phyloP scores from a whole-genome alignment of 257 asterid genomes.

The Penstemon barbatus region DNA sequence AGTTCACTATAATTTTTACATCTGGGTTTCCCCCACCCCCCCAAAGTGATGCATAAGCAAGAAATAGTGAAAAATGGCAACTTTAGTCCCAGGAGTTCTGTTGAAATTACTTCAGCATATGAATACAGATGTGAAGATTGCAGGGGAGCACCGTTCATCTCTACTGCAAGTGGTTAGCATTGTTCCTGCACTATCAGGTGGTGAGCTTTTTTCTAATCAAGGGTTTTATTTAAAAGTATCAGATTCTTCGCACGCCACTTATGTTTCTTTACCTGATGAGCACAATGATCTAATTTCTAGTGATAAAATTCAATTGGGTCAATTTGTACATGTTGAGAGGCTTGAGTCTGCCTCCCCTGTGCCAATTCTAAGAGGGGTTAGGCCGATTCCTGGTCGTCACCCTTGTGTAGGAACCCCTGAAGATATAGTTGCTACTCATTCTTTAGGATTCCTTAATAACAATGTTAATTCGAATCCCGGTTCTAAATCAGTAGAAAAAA shows the following conservation, averaged over 20 bases:
- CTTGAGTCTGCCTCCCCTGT: constrained; percentile 94
- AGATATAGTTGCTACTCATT: constrained; percentile 87
- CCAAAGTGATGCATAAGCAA: constrained; percentile 42
- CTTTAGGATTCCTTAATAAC: constrained; percentile 73
- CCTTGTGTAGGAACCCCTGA: constrained; percentile 97
- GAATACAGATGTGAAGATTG: constrained; percentile 92
- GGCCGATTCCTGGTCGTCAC: constrained; percentile 88
- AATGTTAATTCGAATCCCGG: constrained; percentile 47
- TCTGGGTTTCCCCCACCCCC: constrained; percentile 26
- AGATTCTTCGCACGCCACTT: constrained; percentile 96
- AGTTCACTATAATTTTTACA: constrained; percentile 30
- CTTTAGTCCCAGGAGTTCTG: constrained; percentile 88
- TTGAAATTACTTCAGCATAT: constrained; percentile 95
- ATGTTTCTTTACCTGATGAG: constrained; percentile 91
- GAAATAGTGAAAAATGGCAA: constrained; percentile 58
- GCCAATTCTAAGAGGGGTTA: constrained; percentile 82
- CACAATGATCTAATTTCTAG: constrained; percentile 90
- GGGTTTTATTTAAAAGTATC: constrained; percentile 98
- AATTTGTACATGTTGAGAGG: constrained; percentile 87
- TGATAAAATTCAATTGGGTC: constrained; percentile 95
- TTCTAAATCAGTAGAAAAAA: constrained; percentile 43
- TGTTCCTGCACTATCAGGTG: constrained; percentile 94
- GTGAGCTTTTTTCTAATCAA: constrained; percentile 90
- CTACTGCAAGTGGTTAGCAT: constrained; percentile 89
- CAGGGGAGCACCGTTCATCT: constrained; percentile 97